Base-by-base conservation (phyloP, 2,329 filamentous ascomycete species). In the Calonectria pseudoturangicola region DNA sequence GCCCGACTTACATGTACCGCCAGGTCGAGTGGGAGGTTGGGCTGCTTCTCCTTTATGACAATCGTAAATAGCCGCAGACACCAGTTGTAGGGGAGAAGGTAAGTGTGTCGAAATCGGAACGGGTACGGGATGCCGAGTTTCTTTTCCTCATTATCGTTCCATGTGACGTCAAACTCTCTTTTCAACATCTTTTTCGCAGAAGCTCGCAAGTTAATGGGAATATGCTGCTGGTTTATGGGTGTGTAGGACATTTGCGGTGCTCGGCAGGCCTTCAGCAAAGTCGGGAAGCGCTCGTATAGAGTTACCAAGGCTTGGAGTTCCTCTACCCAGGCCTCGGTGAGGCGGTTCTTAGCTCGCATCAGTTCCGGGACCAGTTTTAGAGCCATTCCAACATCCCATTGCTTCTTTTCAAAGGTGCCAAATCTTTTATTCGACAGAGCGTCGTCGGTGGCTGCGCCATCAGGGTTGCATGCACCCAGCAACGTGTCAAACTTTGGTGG, bases 41-140 rank as follows among this genome's bases (percentile, higher is more conserved):
- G 54, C 13, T 41, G 41, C 33, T 41, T 41, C 21, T 60, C 54
- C 2, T 36, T 12, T 33, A 27, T 16, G 5, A 60, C 54, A 18
- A 18, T 60, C 2, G 4, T 7, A 3, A 60, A 60, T 6, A 43
- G 21, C 3, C 39, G n/a, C 8, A 60, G 33, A 13, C 54, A 60
- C 54, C 54, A 60, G 54, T 60, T 28, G 54, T 60, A 60, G 4
- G 54, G 54, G 33, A 60, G 18, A 3, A 60, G 21, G 4, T 18
- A 41, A 15, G 27, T 21, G 36, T 60, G 54, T 4, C 10, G 21
- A 41, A 16, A 60, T 8, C 54, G 54, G 18, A 60, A 60, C 10
- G n/a, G 21, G 4, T 21, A 27, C 5, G 54, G 54, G 2, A 16
- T 5, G 13, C 30, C 10, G 15, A 16, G 21, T 18, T 27, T 25